Evolutionary conservation across 192 early-diverging fungal genomes (phyloP), one percentile per base, ranked within the genome.

Genomic region (Powellomyces hirtus): DNA sequence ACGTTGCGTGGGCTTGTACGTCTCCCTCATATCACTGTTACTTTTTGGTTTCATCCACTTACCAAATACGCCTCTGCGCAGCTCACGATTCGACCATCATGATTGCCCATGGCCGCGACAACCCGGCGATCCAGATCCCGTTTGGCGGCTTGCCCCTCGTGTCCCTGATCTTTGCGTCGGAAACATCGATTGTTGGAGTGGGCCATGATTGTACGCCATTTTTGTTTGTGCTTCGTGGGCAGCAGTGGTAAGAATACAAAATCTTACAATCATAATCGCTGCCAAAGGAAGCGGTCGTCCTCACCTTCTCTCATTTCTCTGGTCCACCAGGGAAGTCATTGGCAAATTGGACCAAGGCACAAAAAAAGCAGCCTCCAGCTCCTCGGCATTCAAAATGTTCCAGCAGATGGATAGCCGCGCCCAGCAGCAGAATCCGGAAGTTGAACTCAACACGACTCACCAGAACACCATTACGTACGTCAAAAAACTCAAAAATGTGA

Each of bases 391-490:
- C 44, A 89, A 84, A 60, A 85, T 87, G 61, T 98, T 98, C 88
- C 85, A 88, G 58, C 89, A 91, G 72, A 95, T 97, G 94, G 95
- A 97, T 74, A 88, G 87, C 52, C 82, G 90, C 52, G 89, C 82
- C 44, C 91, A 94, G 68, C 59, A 60, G 29, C 51, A 56, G 29
- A 60, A 77, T 8, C 74, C 73, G 36, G 90, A 93, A 66, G 87
- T 88, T n/a, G 89, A 86, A 64, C 65, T 93, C 18, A 85, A 84
- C 61, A 87, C 89, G n/a, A 81, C 85, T 8, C 97, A 99, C 78
- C 97, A 99, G 80, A 99, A 99, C 77, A 96, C 97, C 20, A 97
- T 98, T 73, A 94, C 89, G 76, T 91, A 81, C n/a, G n/a, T n/a
- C n/a, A n/a, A n/a, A n/a, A n/a, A n/a, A n/a, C n/a, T n/a, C n/a